phyloP scores from a whole-genome alignment of 1,284 basidiomycete species.

The Vanrija sp. region DNA sequence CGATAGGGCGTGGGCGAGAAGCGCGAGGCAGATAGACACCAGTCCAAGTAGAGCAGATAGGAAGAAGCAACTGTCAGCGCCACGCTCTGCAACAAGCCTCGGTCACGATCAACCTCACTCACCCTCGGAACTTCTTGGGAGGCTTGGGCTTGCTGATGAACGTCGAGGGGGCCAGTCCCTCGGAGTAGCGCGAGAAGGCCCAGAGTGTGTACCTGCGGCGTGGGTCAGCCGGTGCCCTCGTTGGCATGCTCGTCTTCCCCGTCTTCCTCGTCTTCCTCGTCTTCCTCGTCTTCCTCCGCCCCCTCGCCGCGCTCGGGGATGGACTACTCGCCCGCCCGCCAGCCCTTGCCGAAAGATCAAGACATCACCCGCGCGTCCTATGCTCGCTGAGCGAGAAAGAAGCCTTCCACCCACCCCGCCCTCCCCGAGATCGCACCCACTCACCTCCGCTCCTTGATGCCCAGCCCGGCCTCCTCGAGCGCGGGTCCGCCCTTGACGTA shows the following conservation, averaged over 20 bases:
- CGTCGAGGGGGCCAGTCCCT: constrained; percentile 25
- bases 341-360: too few species aligned
- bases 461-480: constrained; percentile 34
- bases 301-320: too few species aligned
- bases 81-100: too few species aligned
- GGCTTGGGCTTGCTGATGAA: constrained; percentile 32
- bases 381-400: background rate
- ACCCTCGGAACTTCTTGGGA: constrained; percentile 45
- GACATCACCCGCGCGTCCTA: background rate
- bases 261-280: background rate
- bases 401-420: too few species aligned
- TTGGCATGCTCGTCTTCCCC: too few species aligned
- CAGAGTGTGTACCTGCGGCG: constrained; percentile 25
- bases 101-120: constrained; percentile 12
- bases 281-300: background rate
- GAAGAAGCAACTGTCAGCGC: background rate
- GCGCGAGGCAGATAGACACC: too few species aligned
- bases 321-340: too few species aligned
- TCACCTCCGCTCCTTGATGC: constrained; percentile 39
- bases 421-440: too few species aligned
- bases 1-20: too few species aligned
- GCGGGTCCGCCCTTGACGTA: constrained; percentile 30
- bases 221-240: background rate
- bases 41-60: background rate
- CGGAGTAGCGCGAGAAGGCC: constrained; percentile 40